Evolutionary conservation across 176 grass and related monocot species (phyloP).

Genomic region (Cenchrus americanus): DNA sequence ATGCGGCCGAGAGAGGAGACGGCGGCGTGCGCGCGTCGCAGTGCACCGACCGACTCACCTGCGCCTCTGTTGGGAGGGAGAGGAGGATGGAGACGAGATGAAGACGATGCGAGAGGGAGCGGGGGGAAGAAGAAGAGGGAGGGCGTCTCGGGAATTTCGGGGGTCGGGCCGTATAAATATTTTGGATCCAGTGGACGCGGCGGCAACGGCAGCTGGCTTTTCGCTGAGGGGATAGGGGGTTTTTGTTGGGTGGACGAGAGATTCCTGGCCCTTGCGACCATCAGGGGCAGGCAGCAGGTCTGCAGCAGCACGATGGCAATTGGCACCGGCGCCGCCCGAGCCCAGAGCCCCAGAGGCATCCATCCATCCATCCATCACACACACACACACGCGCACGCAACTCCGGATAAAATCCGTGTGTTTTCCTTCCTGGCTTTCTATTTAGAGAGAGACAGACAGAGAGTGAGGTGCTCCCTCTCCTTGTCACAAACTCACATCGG

Average conservation of each 20-base stretch:
- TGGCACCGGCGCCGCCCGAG: background rate
- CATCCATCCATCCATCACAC: no score
- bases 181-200: slow-evolving; percentile 37
- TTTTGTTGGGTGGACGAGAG: slow-evolving; percentile 75
- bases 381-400: background rate
- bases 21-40: background rate
- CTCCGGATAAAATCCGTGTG: slow-evolving; percentile 21
- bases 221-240: slow-evolving; percentile 77
- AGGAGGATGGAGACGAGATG: background rate
- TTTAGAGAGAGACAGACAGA: no score
- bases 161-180: slow-evolving; percentile 32
- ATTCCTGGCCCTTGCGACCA: slow-evolving; percentile 40
- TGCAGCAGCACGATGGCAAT: no score
- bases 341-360: background rate
- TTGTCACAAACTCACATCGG: slow-evolving; percentile 19
- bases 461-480: background rate
- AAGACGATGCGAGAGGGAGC: background rate
- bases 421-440: background rate
- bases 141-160: background rate
- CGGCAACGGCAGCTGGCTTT: slow-evolving; percentile 41
- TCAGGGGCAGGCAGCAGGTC: background rate
- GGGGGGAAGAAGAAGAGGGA: no score
- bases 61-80: background rate
- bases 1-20: background rate
- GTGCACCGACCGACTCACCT: slow-evolving; percentile 6